phyloP scores from a whole-genome alignment of 306 rosid species.

The Begonia fuchsioides region DNA sequence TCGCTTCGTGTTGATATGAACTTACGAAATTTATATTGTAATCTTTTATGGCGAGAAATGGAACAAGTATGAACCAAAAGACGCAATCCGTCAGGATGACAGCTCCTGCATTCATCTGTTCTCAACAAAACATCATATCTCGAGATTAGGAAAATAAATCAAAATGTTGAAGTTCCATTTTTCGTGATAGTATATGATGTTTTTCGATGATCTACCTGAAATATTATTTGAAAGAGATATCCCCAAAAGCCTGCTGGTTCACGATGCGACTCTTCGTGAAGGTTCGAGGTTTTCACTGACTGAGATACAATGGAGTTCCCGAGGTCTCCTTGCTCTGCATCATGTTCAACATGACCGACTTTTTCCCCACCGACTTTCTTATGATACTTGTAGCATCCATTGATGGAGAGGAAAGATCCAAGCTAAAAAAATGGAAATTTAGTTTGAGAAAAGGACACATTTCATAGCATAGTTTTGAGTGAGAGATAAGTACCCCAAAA shows the following conservation, averaged over 20 bases:
- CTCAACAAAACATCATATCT: background rate
- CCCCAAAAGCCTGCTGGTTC: constrained; percentile 68
- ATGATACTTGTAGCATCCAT: constrained; percentile 69
- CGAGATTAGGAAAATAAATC: background rate
- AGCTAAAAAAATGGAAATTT: constrained; percentile 27
- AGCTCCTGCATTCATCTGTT: constrained; percentile 95
- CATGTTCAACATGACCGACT: constrained; percentile 64
- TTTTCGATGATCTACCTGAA: constrained; percentile 40
- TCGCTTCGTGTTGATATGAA: background rate
- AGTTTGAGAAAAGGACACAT: background rate
- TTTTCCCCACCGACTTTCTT: constrained; percentile 69
- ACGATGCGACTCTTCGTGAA: constrained; percentile 22
- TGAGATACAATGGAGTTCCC: constrained; percentile 20
- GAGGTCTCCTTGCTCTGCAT: constrained; percentile 49
- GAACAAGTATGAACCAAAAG: constrained; percentile 81
- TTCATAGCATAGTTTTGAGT: constrained; percentile 9
- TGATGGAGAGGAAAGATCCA: constrained; percentile 68
- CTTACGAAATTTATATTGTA: constrained; percentile 80
- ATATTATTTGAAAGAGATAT: constrained; percentile 70
- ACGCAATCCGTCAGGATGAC: constrained; percentile 84
- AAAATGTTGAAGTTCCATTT: too few relatives aligned
- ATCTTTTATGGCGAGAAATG: too few relatives aligned
- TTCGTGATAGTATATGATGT: background rate
- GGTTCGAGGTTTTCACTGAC: constrained; percentile 21
- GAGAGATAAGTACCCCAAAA: constrained; percentile 63